These are phyloP conservation scores for Epichloe festucae DNA, from an alignment of 2,329 filamentous ascomycete species.

Conservation along the genomic window DNA sequence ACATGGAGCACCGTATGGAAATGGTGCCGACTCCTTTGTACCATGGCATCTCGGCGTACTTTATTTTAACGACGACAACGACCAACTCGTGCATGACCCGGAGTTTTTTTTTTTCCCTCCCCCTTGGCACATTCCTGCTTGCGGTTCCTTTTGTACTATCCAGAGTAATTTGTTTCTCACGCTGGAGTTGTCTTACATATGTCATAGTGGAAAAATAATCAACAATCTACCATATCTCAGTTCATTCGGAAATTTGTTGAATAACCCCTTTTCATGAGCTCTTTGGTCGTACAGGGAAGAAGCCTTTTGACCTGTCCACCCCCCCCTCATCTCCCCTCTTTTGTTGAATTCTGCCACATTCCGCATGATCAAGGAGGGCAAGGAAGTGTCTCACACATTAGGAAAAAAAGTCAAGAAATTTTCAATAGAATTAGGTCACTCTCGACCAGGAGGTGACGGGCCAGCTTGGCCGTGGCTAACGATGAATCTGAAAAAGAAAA, in stretches of 20 bases:
- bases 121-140: background rate
- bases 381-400: too few species aligned
- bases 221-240: background rate
- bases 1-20: background rate
- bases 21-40: background rate
- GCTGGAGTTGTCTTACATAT: background rate
- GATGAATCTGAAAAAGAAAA: background rate
- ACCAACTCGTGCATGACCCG: conserved; percentile 3
- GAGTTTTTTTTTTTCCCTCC: background rate
- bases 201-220: background rate
- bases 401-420: too few species aligned
- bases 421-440: too few species aligned
- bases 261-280: too few species aligned
- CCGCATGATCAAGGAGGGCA: too few species aligned
- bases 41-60: background rate
- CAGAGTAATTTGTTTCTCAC: background rate
- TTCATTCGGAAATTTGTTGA: background rate
- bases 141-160: background rate
- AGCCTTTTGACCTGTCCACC: too few species aligned
- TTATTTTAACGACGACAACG: conserved; percentile 2
- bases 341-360: too few species aligned
- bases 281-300: too few species aligned
- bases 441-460: background rate
- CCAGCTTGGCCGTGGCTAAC: background rate
- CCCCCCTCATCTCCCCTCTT: too few species aligned